phyloP scores from a whole-genome alignment of 352 stramenopile genomes.

The Pythium plurisporium region DNA sequence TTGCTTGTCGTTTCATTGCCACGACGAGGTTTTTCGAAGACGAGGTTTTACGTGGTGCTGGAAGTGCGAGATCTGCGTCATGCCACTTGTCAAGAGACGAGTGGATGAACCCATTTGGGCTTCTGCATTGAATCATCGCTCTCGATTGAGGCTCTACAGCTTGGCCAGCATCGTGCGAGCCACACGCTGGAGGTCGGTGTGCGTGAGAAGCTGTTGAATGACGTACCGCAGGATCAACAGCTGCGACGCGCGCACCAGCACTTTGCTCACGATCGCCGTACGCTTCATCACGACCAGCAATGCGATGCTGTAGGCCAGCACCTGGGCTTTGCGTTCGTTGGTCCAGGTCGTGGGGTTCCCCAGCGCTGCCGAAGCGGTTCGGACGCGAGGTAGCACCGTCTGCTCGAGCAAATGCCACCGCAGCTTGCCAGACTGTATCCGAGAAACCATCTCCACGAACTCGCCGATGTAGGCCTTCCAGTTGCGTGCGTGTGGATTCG shows the following conservation, averaged over 20 bases:
- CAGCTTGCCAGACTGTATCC: constrained; percentile 46
- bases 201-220: constrained; percentile 41
- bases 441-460: constrained; percentile 44
- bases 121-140: background rate
- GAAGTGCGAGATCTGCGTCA: too few species aligned
- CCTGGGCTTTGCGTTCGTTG: constrained; percentile 38
- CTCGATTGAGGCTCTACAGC: constrained; percentile 10
- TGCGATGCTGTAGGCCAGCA: constrained; percentile 45
- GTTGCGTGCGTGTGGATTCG: constrained; percentile 41
- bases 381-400: constrained; percentile 43
- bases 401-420: constrained; percentile 51
- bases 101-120: constrained; percentile 10
- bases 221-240: constrained; percentile 56
- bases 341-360: constrained; percentile 26
- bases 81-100: constrained; percentile 15
- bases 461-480: constrained; percentile 47
- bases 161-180: constrained; percentile 24
- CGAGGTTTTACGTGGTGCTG: constrained; percentile 3
- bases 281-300: constrained; percentile 54
- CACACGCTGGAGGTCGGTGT: constrained; percentile 33
- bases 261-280: constrained; percentile 36
- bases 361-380: constrained; percentile 31
- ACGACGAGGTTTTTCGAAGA: background rate
- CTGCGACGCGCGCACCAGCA: constrained; percentile 52
- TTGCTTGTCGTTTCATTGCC: constrained; percentile 14